phyloP scores from a whole-genome alignment of 2,329 filamentous ascomycete species.

The Aspergillus luchuensis region DNA sequence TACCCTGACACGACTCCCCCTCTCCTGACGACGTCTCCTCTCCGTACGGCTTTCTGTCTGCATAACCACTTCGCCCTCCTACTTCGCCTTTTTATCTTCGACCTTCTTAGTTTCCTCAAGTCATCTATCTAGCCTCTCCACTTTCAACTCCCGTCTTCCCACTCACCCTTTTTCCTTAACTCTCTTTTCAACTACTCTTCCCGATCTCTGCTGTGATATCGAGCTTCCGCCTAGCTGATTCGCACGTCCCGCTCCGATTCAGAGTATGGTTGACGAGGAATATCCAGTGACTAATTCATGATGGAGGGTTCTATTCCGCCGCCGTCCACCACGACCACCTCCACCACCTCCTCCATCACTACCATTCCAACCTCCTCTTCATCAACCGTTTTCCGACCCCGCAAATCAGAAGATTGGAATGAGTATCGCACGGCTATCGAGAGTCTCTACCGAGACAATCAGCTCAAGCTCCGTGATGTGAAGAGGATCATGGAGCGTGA shows the following conservation, averaged over 20 bases:
- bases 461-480: slow-evolving; percentile 40
- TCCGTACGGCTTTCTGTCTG: background rate
- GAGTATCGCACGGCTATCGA: slow-evolving; percentile 39
- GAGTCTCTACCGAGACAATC: slow-evolving; percentile 38
- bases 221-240: background rate
- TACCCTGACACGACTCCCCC: background rate
- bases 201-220: background rate
- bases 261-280: slow-evolving; percentile 24
- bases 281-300: slow-evolving; percentile 18
- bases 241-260: slow-evolving; percentile 3
- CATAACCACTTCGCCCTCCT: slow-evolving; percentile 9
- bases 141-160: background rate
- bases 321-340: slow-evolving; percentile 21
- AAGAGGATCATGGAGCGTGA: slow-evolving; percentile 41
- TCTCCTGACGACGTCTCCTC: slow-evolving; percentile 2
- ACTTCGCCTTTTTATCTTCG: slow-evolving; percentile 2
- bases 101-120: background rate
- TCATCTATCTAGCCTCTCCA: slow-evolving; percentile 2
- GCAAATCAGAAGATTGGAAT: slow-evolving; percentile 42
- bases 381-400: slow-evolving; percentile 34
- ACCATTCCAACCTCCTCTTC: slow-evolving; percentile 14
- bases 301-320: slow-evolving; percentile 30
- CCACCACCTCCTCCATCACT: slow-evolving; percentile 13
- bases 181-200: background rate
- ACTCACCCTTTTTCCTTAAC: background rate